Base-by-base conservation (phyloP, 2,329 filamentous ascomycete species). In the Bipolaris zeicola region DNA sequence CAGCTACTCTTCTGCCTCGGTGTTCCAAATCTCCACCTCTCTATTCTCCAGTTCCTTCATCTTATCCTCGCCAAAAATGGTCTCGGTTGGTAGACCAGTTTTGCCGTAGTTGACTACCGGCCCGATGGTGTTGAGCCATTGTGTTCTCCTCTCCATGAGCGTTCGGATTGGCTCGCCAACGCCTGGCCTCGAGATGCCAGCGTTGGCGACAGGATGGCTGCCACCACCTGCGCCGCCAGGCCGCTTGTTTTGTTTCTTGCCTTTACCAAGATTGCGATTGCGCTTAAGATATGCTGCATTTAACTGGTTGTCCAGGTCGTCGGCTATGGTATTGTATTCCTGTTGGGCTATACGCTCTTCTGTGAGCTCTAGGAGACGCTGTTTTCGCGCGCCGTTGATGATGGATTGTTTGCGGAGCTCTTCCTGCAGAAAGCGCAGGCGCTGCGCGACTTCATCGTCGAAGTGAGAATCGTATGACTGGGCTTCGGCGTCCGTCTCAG, bases 261-360 rank as follows among this genome's bases (percentile, higher is more conserved):
- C 92, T 80, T 98, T 96, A 74, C 93, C 91, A 78, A 98, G 89
- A 0, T 92, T 96, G 44, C 95, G 88, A 26, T 94, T 98, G 22
- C 95, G 90, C 80, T 99, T 99, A 42, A 96, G 87, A 72, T 98
- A 99, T 3, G 95, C 94, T 49, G 91, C 89, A 72, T 98, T 93
- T 39, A 98, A 92, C 74, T 98, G 95, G 39, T 88, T 87, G 80
- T 99, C 95, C 20, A 99, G 87, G 74, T 99, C 95, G 73, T 99
- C 95, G 48, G 96, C 89, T 67, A 99, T 99, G 53, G 92, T 97
- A 75, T 89, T 90, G 80, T 96, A 99, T 75, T 99, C 95, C 73
- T 99, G 95, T 78, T 95, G 89, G 0, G 95, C 95, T 86, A 99
- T 94, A 63, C 92, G 88, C 74, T 96, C 93, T 67, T 92, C 90